Evolutionary conservation across 352 stramenopile genomes (phyloP), one percentile per base, ranked within the genome.

Genomic region (Phytopythium sindhum): DNA sequence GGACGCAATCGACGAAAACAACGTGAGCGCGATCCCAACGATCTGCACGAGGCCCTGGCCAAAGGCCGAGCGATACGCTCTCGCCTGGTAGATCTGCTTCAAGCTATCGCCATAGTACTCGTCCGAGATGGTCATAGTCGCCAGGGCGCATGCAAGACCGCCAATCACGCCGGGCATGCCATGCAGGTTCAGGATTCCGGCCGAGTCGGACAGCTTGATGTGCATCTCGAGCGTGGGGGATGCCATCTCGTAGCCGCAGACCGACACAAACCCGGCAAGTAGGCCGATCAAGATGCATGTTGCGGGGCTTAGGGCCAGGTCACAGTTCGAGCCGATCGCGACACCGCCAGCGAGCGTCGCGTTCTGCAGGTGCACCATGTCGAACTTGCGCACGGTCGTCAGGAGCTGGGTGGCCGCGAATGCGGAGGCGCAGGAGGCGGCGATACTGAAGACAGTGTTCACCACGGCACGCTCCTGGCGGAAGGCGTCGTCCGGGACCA

Each of bases 351-450:
- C 86, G 8, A 95, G 68, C 37, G 84, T 93, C 7, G 86, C 84
- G 60, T 95, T 95, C 55, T 88, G 77, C n/a, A 95, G 58, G 55
- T 95, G 82, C n/a, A 91, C 83, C 72, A 90, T 88, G 70, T 91
- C 80, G 39, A 90, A 84, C 65, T 88, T 88, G 60, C 77, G 85
- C 28, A 58, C 50, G 12, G 62, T 53, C 15, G 67, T 73, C 19
- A 85, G 28, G 0, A 79, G 12, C 11, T 67, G 63, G 9, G 70
- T 84, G 21, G 77, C 60, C 6, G 70, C 80, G 61, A 95, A 95
- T 4, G 87, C 72, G 0, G 73, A 67, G 4, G 69, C 70, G 21
- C 79, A 90, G 7, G 75, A 83, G 1, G 73, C 73, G 42, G 65
- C 61, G 41, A 95, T 84, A 23, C 78, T 80, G 37, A 93, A 70